Conservation (phyloP, 2,329 filamentous ascomycete genomes). For the Chaetoscypha palmicola region DNA sequence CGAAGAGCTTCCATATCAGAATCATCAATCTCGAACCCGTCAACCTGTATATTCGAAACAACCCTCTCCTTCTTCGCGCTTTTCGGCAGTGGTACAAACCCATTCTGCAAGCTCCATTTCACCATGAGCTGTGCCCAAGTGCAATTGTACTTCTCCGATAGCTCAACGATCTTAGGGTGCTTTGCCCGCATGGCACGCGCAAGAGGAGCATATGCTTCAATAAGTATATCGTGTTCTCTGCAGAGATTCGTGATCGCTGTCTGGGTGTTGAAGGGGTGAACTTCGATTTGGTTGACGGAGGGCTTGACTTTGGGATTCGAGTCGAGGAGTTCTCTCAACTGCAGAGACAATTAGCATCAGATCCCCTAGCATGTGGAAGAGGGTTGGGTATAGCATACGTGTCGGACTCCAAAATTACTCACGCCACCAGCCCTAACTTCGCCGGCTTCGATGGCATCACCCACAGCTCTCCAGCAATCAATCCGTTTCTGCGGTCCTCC, state of each 20-base stretch:
- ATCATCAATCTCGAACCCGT: slow-evolving; percentile 52
- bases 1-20: slow-evolving; percentile 59
- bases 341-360: too few relatives aligned
- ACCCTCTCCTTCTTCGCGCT: slow-evolving; percentile 57
- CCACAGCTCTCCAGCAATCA: slow-evolving; percentile 69
- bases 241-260: slow-evolving; percentile 60
- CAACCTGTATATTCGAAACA: slow-evolving; percentile 56
- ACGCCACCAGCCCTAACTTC: slow-evolving; percentile 67
- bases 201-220: slow-evolving; percentile 76
- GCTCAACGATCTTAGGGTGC: slow-evolving; percentile 52
- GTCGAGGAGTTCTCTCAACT: slow-evolving; percentile 29
- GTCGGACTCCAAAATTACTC: slow-evolving; percentile 70
- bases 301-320: slow-evolving; percentile 48
- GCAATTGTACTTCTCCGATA: slow-evolving; percentile 63
- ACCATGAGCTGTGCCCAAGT: slow-evolving; percentile 69
- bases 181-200: slow-evolving; percentile 64
- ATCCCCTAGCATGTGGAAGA: too few relatives aligned
- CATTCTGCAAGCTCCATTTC: slow-evolving; percentile 70
- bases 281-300: slow-evolving; percentile 72
- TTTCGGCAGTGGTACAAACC: slow-evolving; percentile 67
- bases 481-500: slow-evolving; percentile 61
- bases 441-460: slow-evolving; percentile 67
- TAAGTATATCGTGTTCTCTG: slow-evolving; percentile 56
- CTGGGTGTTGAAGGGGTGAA: slow-evolving; percentile 77
- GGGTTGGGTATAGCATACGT: slow-evolving; percentile 48